Evolutionary conservation across 441 rosid species (phyloP).

Genomic region (Raphanus hybrid): DNA sequence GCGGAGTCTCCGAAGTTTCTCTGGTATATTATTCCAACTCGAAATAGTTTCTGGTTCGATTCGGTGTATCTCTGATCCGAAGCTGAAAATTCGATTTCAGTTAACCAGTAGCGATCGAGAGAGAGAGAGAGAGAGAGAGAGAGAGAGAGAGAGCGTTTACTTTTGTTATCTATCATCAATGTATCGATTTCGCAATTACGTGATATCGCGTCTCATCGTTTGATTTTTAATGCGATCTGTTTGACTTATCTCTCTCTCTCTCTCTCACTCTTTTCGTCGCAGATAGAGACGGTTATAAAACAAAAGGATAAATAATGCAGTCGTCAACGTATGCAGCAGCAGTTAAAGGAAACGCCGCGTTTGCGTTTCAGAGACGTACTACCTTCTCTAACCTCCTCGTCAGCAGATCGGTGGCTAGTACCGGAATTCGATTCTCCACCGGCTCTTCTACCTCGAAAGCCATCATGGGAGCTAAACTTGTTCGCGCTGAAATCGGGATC

Average conservation of each 20-base stretch:
- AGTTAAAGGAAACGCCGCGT: conserved; percentile 48
- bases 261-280: background rate
- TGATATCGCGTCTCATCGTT: no score
- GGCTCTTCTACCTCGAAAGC: conserved; percentile 38
- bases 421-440: conserved; percentile 41
- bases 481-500: conserved; percentile 49
- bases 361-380: conserved; percentile 46
- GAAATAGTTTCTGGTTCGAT: conserved; percentile 3
- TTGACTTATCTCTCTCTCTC: conserved; percentile 34
- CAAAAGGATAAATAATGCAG: conserved; percentile 54
- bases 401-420: conserved; percentile 34
- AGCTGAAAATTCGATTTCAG: no score
- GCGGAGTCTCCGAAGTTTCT: conserved; percentile 51
- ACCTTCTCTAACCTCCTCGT: conserved; percentile 31
- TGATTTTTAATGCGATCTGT: no score
- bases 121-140: no score
- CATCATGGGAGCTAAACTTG: conserved; percentile 72
- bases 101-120: no score
- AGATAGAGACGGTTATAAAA: conserved; percentile 32
- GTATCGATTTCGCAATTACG: no score
- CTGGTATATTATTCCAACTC: background rate
- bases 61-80: background rate
- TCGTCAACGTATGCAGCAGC: conserved; percentile 53
- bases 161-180: no score
- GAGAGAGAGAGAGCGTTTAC: no score